Evolutionary conservation across 2,329 filamentous ascomycete species (phyloP), one percentile per base, ranked within the genome.

Genomic region (Ploettnerulaceae sp.): DNA sequence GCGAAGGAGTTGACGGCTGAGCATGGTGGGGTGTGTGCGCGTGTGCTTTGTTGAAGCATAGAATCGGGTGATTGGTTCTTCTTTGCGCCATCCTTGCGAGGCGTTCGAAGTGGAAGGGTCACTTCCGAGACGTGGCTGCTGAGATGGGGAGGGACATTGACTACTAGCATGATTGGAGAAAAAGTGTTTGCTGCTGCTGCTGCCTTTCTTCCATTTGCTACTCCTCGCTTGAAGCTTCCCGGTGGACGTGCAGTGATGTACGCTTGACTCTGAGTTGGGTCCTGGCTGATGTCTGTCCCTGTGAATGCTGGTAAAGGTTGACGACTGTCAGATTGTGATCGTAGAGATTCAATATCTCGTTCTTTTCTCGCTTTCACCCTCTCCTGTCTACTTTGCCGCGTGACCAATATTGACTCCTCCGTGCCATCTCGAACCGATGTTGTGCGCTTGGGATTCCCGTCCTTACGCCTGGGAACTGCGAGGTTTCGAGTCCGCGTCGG

Each of bases 301-400:
- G 28, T 21, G n/a, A 5, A 22, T 28, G 12, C 33, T 5, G 40
- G 22, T 14, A 43, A 36, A 8, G 38, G 37, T 5, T 24, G 21
- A 12, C 39, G 35, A 21, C 11, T 21, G 9, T 18, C 33, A 11
- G 33, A 46, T 6, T 43, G 33, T 1, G 44, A 35, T 32, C 48
- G 39, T 7, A 51, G 36, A 5, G 32, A 34, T 14, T 57, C 60
- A 1, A 62, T 54, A 36, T 62, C 59, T 28, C 51, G 43, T 18
- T 52, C 43, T 38, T 58, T 61, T 20, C 47, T 45, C 14, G 52
- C 54, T 40, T 50, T 51, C 3, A 61, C 59, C 34, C 45, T 48
- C 17, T 61, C 57, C 37, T 53, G 50, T 20, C 57, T 36, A n/a
- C 12, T 53, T 31, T 52, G 42, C 9, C 32, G 37, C 3, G 21